Conservation (phyloP, 768 basidiomycete species). For the Wakefieldia striispora region DNA sequence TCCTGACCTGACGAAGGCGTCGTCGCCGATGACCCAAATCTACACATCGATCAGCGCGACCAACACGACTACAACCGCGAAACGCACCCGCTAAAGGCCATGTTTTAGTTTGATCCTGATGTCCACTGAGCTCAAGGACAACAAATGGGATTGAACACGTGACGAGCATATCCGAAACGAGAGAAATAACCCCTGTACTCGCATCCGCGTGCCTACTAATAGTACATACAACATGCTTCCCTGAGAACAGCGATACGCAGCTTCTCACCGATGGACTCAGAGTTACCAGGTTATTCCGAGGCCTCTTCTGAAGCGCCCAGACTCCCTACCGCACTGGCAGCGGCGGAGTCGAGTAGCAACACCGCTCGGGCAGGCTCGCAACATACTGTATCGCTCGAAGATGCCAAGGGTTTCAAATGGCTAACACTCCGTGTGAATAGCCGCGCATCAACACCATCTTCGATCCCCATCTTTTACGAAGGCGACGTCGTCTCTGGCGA, state of each 20-base stretch:
- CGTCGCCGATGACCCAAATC: constrained; percentile 42
- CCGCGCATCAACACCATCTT: constrained; percentile 36
- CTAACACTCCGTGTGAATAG: constrained; percentile 45
- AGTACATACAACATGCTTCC: no score
- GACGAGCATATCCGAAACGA: neutral
- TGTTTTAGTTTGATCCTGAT: constrained; percentile 3
- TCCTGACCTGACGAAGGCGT: constrained; percentile 34
- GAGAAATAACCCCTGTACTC: constrained; percentile 17
- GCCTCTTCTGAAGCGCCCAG: neutral
- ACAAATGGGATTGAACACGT: constrained; percentile 15
- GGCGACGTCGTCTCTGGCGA: constrained; percentile 49
- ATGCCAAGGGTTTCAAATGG: constrained; percentile 42
- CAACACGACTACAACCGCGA: neutral
- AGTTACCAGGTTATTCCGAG: constrained; percentile 20
- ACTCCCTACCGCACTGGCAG: neutral
- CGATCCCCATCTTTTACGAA: constrained; percentile 45
- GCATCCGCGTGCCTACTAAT: no score
- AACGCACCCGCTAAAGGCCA: constrained; percentile 24
- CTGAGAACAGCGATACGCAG: neutral
- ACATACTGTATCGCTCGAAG: constrained; percentile 43
- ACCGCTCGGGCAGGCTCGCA: constrained; percentile 18
- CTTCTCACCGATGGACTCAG: constrained; percentile 3
- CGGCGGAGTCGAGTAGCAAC: neutral
- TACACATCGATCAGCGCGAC: constrained; percentile 10
- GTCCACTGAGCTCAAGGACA: no score